Evolutionary conservation across 768 basidiomycete genomes (phyloP).

Genomic region (Serendipita sp.): DNA sequence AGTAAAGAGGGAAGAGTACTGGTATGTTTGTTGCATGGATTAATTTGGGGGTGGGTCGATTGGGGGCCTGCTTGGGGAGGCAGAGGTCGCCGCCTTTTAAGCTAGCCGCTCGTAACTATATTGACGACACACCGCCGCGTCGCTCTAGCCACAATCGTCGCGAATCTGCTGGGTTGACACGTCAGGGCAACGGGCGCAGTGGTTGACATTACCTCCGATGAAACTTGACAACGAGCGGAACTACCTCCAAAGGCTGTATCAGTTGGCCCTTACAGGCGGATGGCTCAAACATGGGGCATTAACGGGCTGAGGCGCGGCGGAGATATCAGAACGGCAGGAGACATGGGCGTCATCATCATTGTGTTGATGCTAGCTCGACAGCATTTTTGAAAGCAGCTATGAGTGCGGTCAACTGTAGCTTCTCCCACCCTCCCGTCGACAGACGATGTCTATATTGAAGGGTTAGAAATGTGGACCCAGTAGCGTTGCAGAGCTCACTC

Average conservation of each 20-base stretch:
- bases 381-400: constrained; percentile 88
- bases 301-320: too few relatives aligned
- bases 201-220: background rate
- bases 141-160: too few relatives aligned
- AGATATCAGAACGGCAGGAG: too few relatives aligned
- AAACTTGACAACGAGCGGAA: background rate
- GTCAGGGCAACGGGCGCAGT: too few relatives aligned
- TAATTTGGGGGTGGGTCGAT: background rate
- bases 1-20: constrained; percentile 7
- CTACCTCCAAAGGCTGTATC: background rate
- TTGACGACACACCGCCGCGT: too few relatives aligned
- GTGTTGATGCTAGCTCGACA: constrained; percentile 38
- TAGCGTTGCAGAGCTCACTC: constrained; percentile 44
- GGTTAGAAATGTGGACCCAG: background rate
- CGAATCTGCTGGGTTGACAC: too few relatives aligned
- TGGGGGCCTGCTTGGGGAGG: background rate
- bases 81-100: too few relatives aligned
- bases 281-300: too few relatives aligned
- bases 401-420: constrained; percentile 82
- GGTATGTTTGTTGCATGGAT: background rate
- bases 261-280: too few relatives aligned
- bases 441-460: constrained; percentile 56
- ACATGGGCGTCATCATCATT: background rate
- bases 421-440: constrained; percentile 85
- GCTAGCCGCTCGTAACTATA: too few relatives aligned